Evolutionary conservation across 495 filamentous ascomycete species (phyloP).

Genomic region (Geopyxis carbonaria): DNA sequence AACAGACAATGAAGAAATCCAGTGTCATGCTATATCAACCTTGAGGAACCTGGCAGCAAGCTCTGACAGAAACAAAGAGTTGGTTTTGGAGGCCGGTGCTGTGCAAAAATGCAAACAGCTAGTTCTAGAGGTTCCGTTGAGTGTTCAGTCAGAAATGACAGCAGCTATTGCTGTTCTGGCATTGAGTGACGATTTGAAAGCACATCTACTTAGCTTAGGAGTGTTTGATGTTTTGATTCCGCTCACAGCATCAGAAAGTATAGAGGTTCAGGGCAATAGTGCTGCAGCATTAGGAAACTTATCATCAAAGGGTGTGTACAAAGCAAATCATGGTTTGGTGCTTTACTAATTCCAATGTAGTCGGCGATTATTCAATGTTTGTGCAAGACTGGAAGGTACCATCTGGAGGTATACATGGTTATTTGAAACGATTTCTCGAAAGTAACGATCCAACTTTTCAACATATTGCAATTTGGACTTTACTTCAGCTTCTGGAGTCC

Average conservation of each 20-base stretch:
- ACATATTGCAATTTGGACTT: constrained; percentile 96
- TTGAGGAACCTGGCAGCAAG: constrained; percentile 89
- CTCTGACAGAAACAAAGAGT: constrained; percentile 89
- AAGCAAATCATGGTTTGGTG: constrained; percentile 3
- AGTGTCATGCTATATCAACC: constrained; percentile 96
- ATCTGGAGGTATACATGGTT: constrained; percentile 86
- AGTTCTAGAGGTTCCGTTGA: constrained; percentile 80
- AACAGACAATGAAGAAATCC: constrained; percentile 96
- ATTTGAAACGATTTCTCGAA: constrained; percentile 76
- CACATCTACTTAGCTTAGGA: constrained; percentile 74
- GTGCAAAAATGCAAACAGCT: constrained; percentile 98
- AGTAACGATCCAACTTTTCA: constrained; percentile 96
- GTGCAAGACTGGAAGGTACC: constrained; percentile 85
- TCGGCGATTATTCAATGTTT: constrained; percentile 92
- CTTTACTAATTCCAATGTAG: constrained; percentile 32
- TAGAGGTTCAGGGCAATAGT: constrained; percentile 97
- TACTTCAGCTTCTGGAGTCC: constrained; percentile 87
- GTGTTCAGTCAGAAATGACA: constrained; percentile 97
- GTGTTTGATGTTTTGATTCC: constrained; percentile 96
- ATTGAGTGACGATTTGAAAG: constrained; percentile 87
- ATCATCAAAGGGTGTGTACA: constrained; percentile 72
- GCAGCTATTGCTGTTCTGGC: constrained; percentile 96
- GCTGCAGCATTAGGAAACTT: constrained; percentile 89
- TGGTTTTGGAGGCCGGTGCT: constrained; percentile 87
- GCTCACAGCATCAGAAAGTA: constrained; percentile 81